Conservation (phyloP, 441 rosid genomes). For the Brassica balearica region DNA sequence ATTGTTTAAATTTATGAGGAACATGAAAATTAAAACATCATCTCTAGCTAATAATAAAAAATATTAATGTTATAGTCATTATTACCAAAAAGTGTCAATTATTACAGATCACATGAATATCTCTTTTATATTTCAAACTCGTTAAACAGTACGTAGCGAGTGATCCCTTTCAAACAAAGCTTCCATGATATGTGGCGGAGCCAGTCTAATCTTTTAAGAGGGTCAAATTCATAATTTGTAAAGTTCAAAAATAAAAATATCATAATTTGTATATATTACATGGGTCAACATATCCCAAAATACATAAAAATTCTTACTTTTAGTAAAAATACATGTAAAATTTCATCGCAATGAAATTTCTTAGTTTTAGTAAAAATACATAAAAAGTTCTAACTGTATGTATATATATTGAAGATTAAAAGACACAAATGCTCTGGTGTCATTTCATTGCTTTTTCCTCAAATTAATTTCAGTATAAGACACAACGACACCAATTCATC, state of each 20-base stretch:
- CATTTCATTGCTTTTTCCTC: background rate
- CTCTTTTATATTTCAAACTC: constrained; percentile 1
- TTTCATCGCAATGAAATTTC: too few relatives aligned
- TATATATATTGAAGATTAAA: constrained; percentile 6
- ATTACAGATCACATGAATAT: constrained; percentile 2
- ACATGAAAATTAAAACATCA: background rate
- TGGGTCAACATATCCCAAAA: too few relatives aligned
- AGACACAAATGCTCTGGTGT: background rate
- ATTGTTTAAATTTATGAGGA: background rate
- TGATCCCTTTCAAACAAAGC: constrained; percentile 21
- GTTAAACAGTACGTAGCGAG: background rate
- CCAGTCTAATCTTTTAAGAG: too few relatives aligned
- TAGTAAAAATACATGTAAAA: too few relatives aligned
- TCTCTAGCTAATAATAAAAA: constrained; percentile 6
- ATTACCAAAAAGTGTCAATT: constrained; percentile 6
- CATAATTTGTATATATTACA: too few relatives aligned
- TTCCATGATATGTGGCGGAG: constrained; percentile 5
- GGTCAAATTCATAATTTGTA: too few relatives aligned
- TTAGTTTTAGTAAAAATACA: too few relatives aligned
- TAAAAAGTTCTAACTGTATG: background rate
- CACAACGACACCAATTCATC: constrained; percentile 18
- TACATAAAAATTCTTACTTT: too few relatives aligned
- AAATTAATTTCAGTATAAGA: constrained; percentile 7
- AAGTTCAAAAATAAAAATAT: too few relatives aligned
- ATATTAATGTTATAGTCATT: background rate